phyloP scores from a whole-genome alignment of 768 basidiomycete species.

The Mycena kentingensis region DNA sequence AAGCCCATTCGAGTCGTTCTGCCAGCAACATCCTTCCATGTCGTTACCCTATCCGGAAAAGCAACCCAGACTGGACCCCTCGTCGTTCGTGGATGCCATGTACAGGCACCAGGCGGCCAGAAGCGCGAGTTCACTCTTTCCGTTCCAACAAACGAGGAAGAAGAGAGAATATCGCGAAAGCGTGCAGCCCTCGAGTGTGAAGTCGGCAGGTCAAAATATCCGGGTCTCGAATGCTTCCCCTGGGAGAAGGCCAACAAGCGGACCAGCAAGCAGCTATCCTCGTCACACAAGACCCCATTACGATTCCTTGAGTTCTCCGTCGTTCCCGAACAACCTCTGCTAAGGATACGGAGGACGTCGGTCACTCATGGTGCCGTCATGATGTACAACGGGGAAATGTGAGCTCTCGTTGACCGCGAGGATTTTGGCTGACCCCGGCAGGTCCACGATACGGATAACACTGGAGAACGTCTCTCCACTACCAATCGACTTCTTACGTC shows the following conservation, averaged over 20 bases:
- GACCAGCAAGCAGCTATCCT: constrained; percentile 21
- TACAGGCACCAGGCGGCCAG: constrained; percentile 74
- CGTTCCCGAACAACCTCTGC: constrained; percentile 82
- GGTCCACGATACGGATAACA: constrained; percentile 81
- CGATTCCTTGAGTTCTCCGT: constrained; percentile 81
- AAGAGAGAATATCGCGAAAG: constrained; percentile 55
- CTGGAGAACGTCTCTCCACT: constrained; percentile 87
- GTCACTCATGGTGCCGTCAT: constrained; percentile 92
- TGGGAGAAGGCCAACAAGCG: constrained; percentile 57
- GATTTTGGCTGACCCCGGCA: constrained; percentile 34
- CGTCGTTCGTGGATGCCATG: constrained; percentile 73
- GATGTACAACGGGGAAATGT: constrained; percentile 95
- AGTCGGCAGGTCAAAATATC: constrained; percentile 67
- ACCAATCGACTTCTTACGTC: constrained; percentile 81
- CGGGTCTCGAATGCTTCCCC: constrained; percentile 70
- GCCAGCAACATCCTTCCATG: constrained; percentile 74
- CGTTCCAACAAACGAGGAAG: constrained; percentile 69
- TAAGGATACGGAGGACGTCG: constrained; percentile 86
- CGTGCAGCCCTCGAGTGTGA: constrained; percentile 68
- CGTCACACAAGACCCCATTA: constrained; percentile 29
- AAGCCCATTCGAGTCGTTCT: constrained; percentile 63
- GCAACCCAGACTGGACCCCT: constrained; percentile 68
- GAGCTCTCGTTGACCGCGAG: constrained; percentile 27
- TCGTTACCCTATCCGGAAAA: constrained; percentile 68
- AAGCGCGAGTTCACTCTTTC: constrained; percentile 77